Conservation (phyloP, 257 asterid species). For the Penstemon barbatus region DNA sequence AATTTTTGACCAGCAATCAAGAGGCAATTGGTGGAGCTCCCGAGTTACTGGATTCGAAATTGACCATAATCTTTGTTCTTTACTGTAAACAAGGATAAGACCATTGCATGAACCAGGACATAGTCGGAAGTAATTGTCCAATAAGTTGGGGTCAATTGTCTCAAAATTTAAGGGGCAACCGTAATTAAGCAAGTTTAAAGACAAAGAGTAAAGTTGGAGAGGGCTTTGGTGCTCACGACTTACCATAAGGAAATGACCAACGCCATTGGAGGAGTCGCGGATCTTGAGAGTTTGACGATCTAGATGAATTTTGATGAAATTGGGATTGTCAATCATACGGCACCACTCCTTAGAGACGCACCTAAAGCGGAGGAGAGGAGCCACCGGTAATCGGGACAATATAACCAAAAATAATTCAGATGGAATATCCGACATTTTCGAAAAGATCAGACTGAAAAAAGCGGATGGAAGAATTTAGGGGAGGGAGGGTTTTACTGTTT, state of each 20-base stretch:
- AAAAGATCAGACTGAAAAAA: neutral
- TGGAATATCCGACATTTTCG: constrained; percentile 18
- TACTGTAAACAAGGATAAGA: constrained; percentile 9
- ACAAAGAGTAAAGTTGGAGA: constrained; percentile 1
- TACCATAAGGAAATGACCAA: neutral
- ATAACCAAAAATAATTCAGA: neutral
- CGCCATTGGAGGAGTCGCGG: neutral
- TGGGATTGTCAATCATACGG: constrained; percentile 20
- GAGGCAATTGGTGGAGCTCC: neutral
- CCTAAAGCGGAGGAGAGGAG: constrained; percentile 15
- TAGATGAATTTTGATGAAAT: constrained; percentile 5
- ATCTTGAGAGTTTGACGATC: neutral
- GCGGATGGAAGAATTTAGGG: neutral
- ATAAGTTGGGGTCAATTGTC: neutral
- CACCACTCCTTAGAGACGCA: constrained; percentile 23
- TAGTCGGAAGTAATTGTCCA: neutral
- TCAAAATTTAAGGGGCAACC: too few relatives aligned
- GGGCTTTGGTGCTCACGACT: neutral
- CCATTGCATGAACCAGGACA: constrained; percentile 17
- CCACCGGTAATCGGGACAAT: constrained; percentile 14
- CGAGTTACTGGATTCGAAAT: constrained; percentile 11
- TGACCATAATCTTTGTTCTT: constrained; percentile 6
- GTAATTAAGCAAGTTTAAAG: constrained; percentile 3
- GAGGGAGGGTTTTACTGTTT: neutral
- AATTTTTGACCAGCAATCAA: too few relatives aligned